A percentile compares a stretch with the other conserved stretches of the same genome.
These are phyloP conservation scores for Podaxis sp. DNA, from an alignment of 768 basidiomycete species.

Conservation along the genomic window DNA sequence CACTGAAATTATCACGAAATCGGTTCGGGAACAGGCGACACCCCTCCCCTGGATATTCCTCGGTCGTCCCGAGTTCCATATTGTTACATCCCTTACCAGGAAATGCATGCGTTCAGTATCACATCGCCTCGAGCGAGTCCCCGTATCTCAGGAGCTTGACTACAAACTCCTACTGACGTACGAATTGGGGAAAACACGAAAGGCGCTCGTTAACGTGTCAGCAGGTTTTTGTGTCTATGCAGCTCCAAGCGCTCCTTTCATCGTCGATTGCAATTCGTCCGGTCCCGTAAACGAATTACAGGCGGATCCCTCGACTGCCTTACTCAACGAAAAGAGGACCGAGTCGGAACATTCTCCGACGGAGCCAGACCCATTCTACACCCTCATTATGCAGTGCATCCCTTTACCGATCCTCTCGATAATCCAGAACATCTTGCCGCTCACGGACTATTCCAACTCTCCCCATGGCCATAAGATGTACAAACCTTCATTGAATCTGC, in stretches of 20 bases:
- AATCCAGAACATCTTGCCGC: background rate
- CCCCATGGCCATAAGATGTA: background rate
- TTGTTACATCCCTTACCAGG: background rate
- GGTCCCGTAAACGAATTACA: background rate
- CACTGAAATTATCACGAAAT: background rate
- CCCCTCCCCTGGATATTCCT: background rate
- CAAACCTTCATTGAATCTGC: background rate
- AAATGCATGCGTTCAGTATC: background rate
- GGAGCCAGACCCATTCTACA: background rate
- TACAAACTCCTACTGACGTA: constrained; percentile 2
- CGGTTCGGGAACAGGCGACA: background rate
- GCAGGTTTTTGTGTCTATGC: background rate
- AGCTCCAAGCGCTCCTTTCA: background rate
- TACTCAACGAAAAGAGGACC: background rate
- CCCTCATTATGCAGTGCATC: background rate
- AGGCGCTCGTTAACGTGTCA: background rate
- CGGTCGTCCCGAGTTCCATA: background rate
- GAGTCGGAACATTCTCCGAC: background rate
- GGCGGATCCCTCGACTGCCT: background rate
- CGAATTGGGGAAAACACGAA: background rate
- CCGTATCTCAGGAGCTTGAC: constrained; percentile 1
- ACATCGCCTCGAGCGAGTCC: background rate
- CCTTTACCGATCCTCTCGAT: background rate
- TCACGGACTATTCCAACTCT: background rate
- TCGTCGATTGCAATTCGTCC: background rate